Conservation (phyloP, 805 yeast genomes). For the Saturnispora kantuleensis region DNA sequence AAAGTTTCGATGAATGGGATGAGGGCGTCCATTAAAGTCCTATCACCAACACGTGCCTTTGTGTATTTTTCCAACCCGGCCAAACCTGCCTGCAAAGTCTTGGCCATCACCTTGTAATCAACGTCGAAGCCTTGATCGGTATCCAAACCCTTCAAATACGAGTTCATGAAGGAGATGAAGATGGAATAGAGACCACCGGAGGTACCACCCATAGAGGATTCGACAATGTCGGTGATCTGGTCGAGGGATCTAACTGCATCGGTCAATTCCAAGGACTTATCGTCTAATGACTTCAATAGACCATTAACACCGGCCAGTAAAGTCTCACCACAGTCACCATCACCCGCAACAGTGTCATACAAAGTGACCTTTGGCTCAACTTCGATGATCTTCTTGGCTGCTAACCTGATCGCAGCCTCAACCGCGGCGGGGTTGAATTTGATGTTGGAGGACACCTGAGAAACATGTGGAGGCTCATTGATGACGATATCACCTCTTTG, state of each 20-base stretch:
- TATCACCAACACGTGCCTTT: constrained; percentile 78
- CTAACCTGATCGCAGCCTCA: constrained; percentile 32
- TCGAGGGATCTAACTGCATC: constrained; percentile 53
- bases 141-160: constrained; percentile 37
- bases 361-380: constrained; percentile 80
- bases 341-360: constrained; percentile 86
- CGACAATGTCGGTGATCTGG: constrained; percentile 75
- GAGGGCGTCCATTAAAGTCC: constrained; percentile 81
- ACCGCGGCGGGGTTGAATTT: constrained; percentile 24
- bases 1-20: constrained; percentile 76
- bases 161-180: constrained; percentile 66
- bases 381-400: constrained; percentile 42
- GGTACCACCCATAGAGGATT: constrained; percentile 91
- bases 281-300: constrained; percentile 42
- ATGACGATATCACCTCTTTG: constrained; percentile 13
- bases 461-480: constrained; percentile 20
- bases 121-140: constrained; percentile 14
- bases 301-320: constrained; percentile 74
- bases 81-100: constrained; percentile 49
- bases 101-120: constrained; percentile 29
- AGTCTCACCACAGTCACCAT: constrained; percentile 96
- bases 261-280: constrained; percentile 27
- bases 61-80: constrained; percentile 77
- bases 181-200: constrained; percentile 91
- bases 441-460: constrained; percentile 15